Percentiles rank a stretch among this genome's conserved stretches.
Conservation (phyloP, 768 basidiomycete species). For the Cystofilobasidium capitatum region DNA sequence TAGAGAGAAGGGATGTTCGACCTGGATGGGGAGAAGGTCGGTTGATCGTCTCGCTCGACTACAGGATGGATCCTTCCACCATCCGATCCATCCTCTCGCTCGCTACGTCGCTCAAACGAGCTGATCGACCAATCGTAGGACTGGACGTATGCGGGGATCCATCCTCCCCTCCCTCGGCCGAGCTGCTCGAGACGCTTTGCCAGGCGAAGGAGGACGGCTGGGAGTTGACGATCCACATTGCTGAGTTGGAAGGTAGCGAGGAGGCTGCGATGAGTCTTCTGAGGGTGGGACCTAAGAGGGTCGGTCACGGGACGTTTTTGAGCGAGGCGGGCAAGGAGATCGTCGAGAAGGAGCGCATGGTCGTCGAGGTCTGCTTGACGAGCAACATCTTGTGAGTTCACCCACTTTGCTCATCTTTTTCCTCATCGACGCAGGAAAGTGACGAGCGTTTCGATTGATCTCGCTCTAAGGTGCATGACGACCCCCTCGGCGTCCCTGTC, state of each 20-base stretch:
- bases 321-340: slow-evolving; percentile 51
- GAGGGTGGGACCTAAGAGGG: slow-evolving; percentile 53
- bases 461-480: slow-evolving; percentile 57
- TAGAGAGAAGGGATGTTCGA: neutral
- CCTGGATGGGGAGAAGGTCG: neutral
- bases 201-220: slow-evolving; percentile 48
- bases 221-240: slow-evolving; percentile 69
- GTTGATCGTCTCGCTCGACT: slow-evolving; percentile 65
- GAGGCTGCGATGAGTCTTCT: slow-evolving; percentile 45
- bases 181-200: neutral
- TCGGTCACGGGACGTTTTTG: slow-evolving; percentile 76
- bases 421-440: neutral
- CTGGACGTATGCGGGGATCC: slow-evolving; percentile 77
- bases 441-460: too few relatives aligned
- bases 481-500: slow-evolving; percentile 57
- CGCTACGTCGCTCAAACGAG: slow-evolving; percentile 49
- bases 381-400: slow-evolving; percentile 61
- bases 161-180: slow-evolving; percentile 26
- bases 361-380: slow-evolving; percentile 70
- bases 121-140: slow-evolving; percentile 60
- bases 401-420: neutral
- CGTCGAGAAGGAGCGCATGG: slow-evolving; percentile 51
- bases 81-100: slow-evolving; percentile 52
- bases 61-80: slow-evolving; percentile 51
- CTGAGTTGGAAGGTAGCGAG: slow-evolving; percentile 51